Conservation (phyloP, 805 yeast genomes). For the Metschnikowia borealis region DNA sequence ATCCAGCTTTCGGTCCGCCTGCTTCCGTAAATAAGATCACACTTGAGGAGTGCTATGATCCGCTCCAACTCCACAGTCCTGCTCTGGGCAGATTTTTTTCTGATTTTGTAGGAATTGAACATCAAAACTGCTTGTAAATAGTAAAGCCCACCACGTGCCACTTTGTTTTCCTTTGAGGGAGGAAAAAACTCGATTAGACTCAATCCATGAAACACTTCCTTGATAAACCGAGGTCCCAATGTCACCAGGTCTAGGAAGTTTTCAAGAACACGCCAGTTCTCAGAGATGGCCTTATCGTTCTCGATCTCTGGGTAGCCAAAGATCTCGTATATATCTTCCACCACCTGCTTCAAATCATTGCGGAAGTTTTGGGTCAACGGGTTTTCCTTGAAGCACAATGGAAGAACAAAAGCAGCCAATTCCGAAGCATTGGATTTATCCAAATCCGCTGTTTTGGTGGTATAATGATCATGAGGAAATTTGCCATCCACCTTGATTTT, state of each 20-base stretch:
- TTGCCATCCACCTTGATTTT: constrained; percentile 55
- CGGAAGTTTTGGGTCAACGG: constrained; percentile 59
- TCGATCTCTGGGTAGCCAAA: constrained; percentile 61
- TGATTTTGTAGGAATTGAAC: constrained; percentile 60
- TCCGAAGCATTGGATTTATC: constrained; percentile 28
- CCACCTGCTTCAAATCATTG: constrained; percentile 64
- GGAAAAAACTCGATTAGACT: constrained; percentile 25
- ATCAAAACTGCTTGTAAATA: constrained; percentile 65
- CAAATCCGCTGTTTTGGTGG: constrained; percentile 26
- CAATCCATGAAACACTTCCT: constrained; percentile 52
- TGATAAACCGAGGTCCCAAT: constrained; percentile 43
- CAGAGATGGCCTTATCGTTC: constrained; percentile 37
- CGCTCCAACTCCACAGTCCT: constrained; percentile 76
- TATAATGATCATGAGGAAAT: constrained; percentile 62
- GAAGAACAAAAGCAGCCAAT: constrained; percentile 49
- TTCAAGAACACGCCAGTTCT: constrained; percentile 45
- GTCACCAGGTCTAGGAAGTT: constrained; percentile 43
- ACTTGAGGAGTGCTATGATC: constrained; percentile 59
- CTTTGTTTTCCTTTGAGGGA: constrained; percentile 22
- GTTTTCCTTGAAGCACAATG: constrained; percentile 53
- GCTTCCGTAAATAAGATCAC: constrained; percentile 65
- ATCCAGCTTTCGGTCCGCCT: constrained; percentile 83
- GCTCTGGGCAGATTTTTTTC: constrained; percentile 77
- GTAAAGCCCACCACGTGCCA: constrained; percentile 55
- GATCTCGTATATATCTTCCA: constrained; percentile 69